Percentiles rank a stretch among this genome's conserved stretches.
Evolutionary conservation across 2,329 filamentous ascomycete genomes (phyloP).

Genomic region (Penicillium sp.): DNA sequence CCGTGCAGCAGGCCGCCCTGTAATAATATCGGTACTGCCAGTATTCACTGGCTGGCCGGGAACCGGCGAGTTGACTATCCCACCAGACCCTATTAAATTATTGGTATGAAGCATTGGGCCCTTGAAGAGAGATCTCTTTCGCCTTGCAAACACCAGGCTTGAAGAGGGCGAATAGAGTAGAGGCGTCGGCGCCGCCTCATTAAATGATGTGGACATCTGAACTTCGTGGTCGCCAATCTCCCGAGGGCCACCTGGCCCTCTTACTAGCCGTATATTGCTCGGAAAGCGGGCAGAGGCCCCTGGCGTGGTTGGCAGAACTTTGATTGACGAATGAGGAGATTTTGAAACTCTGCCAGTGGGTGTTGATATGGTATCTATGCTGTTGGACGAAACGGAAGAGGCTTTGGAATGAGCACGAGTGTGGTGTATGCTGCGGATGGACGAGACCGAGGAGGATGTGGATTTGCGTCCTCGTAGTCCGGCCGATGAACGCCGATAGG

Average conservation of each 20-base stretch:
- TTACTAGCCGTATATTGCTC: slow-evolving; percentile 79
- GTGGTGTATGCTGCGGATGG: slow-evolving; percentile 85
- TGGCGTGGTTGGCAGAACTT: slow-evolving; percentile 90
- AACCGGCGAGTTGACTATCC: slow-evolving; percentile 36
- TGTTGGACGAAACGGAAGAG: slow-evolving; percentile 83
- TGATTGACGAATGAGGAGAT: slow-evolving; percentile 85
- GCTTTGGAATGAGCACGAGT: slow-evolving; percentile 91
- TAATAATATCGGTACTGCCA: slow-evolving; percentile 15
- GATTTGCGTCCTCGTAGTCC: slow-evolving; percentile 90
- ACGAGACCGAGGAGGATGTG: slow-evolving; percentile 91
- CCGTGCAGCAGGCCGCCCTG: slow-evolving; percentile 31
- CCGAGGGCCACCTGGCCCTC: slow-evolving; percentile 45
- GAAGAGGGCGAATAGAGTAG: slow-evolving; percentile 42
- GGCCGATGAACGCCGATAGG: slow-evolving; percentile 76
- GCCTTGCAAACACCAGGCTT: slow-evolving; percentile 47
- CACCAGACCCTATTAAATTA: slow-evolving; percentile 35
- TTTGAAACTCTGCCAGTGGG: slow-evolving; percentile 66
- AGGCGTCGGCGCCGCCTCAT: slow-evolving; percentile 39
- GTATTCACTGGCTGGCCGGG: slow-evolving; percentile 28
- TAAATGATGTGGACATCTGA: slow-evolving; percentile 36
- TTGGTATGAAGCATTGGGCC: slow-evolving; percentile 45
- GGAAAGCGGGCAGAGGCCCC: slow-evolving; percentile 71
- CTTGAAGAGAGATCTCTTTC: slow-evolving; percentile 48
- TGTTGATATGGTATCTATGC: slow-evolving; percentile 65
- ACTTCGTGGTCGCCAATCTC: slow-evolving; percentile 28